Conservation (phyloP, 2,329 filamentous ascomycete genomes). For the Sporothrix brasiliensis region DNA sequence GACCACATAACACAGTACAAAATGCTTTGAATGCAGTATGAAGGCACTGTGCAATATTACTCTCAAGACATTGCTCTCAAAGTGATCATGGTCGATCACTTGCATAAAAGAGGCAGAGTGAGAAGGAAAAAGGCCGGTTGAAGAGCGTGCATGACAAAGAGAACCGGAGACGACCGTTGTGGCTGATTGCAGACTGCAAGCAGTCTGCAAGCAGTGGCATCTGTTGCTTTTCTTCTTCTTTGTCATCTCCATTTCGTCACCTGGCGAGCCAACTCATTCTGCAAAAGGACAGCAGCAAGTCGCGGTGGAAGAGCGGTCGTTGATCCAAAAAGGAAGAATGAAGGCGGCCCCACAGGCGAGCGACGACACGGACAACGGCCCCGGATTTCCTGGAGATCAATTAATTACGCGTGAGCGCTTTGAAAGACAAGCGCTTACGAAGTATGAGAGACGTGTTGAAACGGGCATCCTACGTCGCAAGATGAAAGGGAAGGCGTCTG, state of each 20-base stretch:
- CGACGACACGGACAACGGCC: neutral
- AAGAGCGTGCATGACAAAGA: neutral
- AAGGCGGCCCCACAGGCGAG: neutral
- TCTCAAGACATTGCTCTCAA: neutral
- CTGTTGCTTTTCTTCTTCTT: no score
- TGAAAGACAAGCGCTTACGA: neutral
- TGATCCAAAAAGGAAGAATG: neutral
- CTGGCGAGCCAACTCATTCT: neutral
- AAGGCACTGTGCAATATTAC: constrained; percentile 12
- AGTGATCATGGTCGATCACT: constrained; percentile 4
- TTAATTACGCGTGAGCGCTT: neutral
- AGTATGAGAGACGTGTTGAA: neutral
- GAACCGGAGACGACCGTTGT: neutral
- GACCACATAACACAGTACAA: neutral
- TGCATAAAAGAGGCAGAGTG: neutral
- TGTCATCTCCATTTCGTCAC: neutral
- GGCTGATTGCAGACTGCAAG: neutral
- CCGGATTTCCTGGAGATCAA: neutral
- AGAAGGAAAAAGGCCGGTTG: neutral
- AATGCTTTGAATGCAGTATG: neutral
- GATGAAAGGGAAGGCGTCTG: constrained; percentile 18
- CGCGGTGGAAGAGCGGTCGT: neutral
- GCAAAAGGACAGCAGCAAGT: neutral
- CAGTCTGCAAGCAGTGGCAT: neutral
- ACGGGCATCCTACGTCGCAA: neutral